A percentile compares a stretch with the other conserved stretches of the same genome.
phyloP scores from a whole-genome alignment of 2,329 filamentous ascomycete genomes.

The Fonsecaea nubica region DNA sequence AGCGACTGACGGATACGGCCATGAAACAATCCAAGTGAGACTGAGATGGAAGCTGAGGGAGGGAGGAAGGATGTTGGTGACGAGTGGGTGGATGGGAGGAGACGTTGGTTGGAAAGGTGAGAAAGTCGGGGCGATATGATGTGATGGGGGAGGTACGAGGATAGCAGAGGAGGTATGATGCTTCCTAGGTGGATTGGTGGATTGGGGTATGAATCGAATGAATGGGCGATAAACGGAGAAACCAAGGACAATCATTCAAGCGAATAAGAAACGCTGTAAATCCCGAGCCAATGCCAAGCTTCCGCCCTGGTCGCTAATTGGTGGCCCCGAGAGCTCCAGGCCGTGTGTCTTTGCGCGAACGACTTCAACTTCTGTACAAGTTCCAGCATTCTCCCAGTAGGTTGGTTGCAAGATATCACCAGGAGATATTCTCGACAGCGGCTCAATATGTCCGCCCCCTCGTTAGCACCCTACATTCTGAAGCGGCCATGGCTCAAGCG shows the following conservation, averaged over 20 bases:
- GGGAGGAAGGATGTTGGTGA: not conserved
- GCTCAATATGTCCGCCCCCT: constrained; percentile 71
- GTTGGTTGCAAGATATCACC: constrained; percentile 5
- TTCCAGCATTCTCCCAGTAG: not conserved
- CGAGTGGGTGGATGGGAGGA: not conserved
- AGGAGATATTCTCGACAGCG: constrained; percentile 23
- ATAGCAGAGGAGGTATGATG: constrained; percentile 1
- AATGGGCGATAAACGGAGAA: constrained; percentile 17
- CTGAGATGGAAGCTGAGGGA: not conserved
- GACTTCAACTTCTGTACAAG: not conserved
- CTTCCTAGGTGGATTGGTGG: constrained; percentile 4
- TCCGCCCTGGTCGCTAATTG: constrained; percentile 9
- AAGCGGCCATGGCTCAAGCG: constrained; percentile 85
- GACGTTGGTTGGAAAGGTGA: constrained; percentile 1
- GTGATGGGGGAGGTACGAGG: constrained; percentile 6
- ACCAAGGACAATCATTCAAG: constrained; percentile 14
- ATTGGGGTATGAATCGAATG: constrained; percentile 17
- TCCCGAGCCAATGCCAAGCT: constrained; percentile 18
- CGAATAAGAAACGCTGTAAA: constrained; percentile 20
- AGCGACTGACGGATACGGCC: constrained; percentile 33
- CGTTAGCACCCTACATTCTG: constrained; percentile 75
- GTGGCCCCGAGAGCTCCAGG: constrained; percentile 4
- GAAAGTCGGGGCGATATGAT: constrained; percentile 12
- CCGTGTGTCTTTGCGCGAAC: not conserved
- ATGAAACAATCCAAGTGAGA: constrained; percentile 12